A percentile compares a stretch with the other conserved stretches of the same genome.
These are phyloP conservation scores for Candida boleticola DNA, from an alignment of 805 yeast genomes.

Conservation along the genomic window DNA sequence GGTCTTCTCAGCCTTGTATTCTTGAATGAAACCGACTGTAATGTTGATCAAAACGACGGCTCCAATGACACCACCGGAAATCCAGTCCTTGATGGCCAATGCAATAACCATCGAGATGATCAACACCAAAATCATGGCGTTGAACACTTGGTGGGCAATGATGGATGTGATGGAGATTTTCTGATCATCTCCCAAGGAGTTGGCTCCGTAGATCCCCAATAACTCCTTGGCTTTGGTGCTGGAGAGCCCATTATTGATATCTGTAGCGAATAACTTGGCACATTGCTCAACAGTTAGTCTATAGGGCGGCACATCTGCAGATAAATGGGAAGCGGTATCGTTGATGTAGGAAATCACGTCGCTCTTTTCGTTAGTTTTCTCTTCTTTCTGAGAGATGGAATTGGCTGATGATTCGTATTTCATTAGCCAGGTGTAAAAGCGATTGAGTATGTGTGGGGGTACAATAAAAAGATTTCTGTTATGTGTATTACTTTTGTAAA, in stretches of 20 bases:
- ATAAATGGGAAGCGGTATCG: neutral
- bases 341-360: neutral
- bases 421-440: too few relatives aligned
- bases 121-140: slow-evolving; percentile 76
- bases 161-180: slow-evolving; percentile 54
- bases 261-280: slow-evolving; percentile 38
- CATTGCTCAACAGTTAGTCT: slow-evolving; percentile 35
- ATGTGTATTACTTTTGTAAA: too few relatives aligned
- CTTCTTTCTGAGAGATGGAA: neutral
- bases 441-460: too few relatives aligned
- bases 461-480: too few relatives aligned
- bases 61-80: slow-evolving; percentile 77
- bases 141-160: slow-evolving; percentile 63
- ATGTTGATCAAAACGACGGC: slow-evolving; percentile 66
- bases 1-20: slow-evolving; percentile 71
- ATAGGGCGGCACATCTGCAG: slow-evolving; percentile 19
- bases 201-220: slow-evolving; percentile 49
- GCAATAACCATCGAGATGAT: slow-evolving; percentile 69
- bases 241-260: slow-evolving; percentile 47
- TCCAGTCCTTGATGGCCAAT: slow-evolving; percentile 73
- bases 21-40: slow-evolving; percentile 67
- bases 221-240: slow-evolving; percentile 15
- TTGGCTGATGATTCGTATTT: neutral
- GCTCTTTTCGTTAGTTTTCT: neutral
- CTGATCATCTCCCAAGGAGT: slow-evolving; percentile 59